phyloP scores from a whole-genome alignment of 768 basidiomycete genomes.

The Lactifluus hygrophoroides region DNA sequence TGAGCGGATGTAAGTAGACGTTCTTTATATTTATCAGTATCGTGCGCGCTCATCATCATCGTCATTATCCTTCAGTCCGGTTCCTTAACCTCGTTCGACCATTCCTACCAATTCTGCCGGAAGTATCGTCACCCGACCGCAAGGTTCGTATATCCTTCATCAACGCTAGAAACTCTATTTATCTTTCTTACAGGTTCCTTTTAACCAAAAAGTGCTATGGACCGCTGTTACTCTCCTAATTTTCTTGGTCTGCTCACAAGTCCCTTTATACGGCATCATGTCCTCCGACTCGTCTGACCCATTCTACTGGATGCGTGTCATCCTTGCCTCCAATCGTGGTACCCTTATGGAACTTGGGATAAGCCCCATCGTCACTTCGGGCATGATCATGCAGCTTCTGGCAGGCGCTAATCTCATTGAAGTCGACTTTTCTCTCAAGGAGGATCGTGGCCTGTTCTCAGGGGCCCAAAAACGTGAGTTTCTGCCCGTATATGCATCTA shows the following conservation, averaged over 20 bases:
- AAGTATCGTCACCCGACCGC: slow-evolving; percentile 96
- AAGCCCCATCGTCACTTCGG: slow-evolving; percentile 93
- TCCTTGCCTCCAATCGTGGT: slow-evolving; percentile 95
- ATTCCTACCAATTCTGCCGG: slow-evolving; percentile 92
- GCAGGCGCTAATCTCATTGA: slow-evolving; percentile 97
- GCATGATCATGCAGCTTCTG: slow-evolving; percentile 99
- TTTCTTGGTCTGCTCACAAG: slow-evolving; percentile 99
- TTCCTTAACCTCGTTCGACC: slow-evolving; percentile 97
- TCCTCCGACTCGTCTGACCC: slow-evolving; percentile 99
- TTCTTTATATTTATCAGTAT: not conserved
- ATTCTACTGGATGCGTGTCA: slow-evolving; percentile 99
- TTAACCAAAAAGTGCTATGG: slow-evolving; percentile 99
- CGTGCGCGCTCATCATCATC: not conserved
- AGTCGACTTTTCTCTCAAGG: slow-evolving; percentile 94
- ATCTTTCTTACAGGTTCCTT: slow-evolving; percentile 61
- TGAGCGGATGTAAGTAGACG: slow-evolving; percentile 68
- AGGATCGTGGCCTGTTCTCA: slow-evolving; percentile 91
- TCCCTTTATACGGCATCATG: slow-evolving; percentile 99
- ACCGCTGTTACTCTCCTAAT: slow-evolving; percentile 98
- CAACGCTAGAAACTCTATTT: not conserved
- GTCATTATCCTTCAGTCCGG: slow-evolving; percentile 50
- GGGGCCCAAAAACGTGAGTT: slow-evolving; percentile 92
- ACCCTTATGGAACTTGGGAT: slow-evolving; percentile 99
- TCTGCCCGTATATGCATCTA: not conserved
- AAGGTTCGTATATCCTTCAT: slow-evolving; percentile 47